Conservation (phyloP, 371 early-diverging fungal genomes). For the Mucor mucedo region DNA sequence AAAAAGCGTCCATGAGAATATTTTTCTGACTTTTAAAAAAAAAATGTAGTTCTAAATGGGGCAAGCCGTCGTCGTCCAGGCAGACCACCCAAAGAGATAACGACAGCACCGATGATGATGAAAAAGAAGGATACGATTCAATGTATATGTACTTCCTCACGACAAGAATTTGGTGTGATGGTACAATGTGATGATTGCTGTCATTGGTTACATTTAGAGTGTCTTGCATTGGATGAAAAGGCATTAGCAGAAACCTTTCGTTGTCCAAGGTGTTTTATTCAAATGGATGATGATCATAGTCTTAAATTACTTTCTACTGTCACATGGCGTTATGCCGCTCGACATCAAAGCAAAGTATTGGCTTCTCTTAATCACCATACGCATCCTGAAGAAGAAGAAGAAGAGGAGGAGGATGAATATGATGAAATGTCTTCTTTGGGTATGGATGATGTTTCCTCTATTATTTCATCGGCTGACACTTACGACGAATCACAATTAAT, state of each 20-base stretch:
- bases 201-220: constrained; percentile 62
- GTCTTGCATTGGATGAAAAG: constrained; percentile 50
- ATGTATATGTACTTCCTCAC: constrained; percentile 58
- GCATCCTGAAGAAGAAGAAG: constrained; percentile 8
- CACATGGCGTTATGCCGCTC: constrained; percentile 48
- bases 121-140: constrained; percentile 16
- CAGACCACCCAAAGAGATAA: constrained; percentile 26
- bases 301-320: constrained; percentile 26
- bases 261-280: constrained; percentile 52
- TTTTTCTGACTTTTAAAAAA: neutral
- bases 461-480: neutral
- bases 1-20: neutral
- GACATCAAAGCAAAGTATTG: constrained; percentile 34
- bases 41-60: neutral
- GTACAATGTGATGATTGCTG: constrained; percentile 65
- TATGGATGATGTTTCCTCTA: constrained; percentile 4
- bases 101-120: neutral
- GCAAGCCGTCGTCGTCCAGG: constrained; percentile 27
- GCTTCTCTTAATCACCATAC: constrained; percentile 23
- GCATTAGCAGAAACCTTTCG: constrained; percentile 52
- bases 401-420: constrained; percentile 30
- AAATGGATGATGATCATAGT: constrained; percentile 20
- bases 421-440: constrained; percentile 11
- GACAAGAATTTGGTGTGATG: constrained; percentile 58
- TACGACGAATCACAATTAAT: neutral